Base-by-base conservation (phyloP, 164 flowering plant genomes). In the Umbilicus rupestris region DNA sequence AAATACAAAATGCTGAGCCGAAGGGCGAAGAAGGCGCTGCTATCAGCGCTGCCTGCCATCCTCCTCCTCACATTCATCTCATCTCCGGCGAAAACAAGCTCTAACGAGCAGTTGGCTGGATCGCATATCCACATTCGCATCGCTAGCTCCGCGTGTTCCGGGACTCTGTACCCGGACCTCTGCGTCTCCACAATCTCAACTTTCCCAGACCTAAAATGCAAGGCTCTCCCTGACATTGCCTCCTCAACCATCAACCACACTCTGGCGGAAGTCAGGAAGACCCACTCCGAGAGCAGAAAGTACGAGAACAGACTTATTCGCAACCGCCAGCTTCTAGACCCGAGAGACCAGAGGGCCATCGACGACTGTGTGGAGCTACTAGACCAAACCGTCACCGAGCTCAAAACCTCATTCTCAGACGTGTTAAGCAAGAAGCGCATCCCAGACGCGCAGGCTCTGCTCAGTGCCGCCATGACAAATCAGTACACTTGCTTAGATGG, bases 401-500 rank as follows among this genome's bases (percentile, higher is more conserved):
- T 94, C 58, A 35, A 52, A 2, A 3, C 64, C 11, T 72, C 80
- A 60, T 16, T 86, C 39, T 64, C 79, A 7, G 85, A 84, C 42
- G 79, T 87, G 35, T 66, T 79, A 31, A 19, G 70, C 15, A 68
- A 42, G 6, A 73, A 65, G 9, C 65, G 84, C 7, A 19, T 78
- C 16, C 26, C 76, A 14, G 73, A 66, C 22, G 29, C 89, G 42
- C 82, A 78, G 66, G 85, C 96, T 0, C 60, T 86, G 12, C 57
- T 93, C 16, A 93, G 98, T 65, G 98, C 77, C 1, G 89, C 91
- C 19, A 87, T 89, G 79, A 93, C 98, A 26, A 89, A 93, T 69
- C 91, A 86, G 71, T 71, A 76, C 80, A 91, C 97, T 1, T 94
- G 97, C 71, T 87, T 94, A 17, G 98, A 94, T 26, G 98, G 97